phyloP scores from a whole-genome alignment of 176 grass and related monocot genomes.

The Aegilops bicornis region DNA sequence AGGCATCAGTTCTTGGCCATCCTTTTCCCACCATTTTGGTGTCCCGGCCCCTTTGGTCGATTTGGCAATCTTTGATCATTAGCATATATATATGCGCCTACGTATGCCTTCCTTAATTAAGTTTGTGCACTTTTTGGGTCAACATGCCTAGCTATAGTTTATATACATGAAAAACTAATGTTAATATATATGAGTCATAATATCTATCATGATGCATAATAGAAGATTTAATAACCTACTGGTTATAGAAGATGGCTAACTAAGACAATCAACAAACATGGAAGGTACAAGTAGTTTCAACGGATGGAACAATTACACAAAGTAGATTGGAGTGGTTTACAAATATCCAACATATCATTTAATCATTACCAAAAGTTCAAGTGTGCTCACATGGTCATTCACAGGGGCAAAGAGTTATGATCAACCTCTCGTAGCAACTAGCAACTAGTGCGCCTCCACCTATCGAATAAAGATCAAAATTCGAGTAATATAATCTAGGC shows the following conservation, averaged over 20 bases:
- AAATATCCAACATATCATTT: not conserved
- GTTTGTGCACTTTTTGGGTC: not conserved
- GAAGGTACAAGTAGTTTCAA: not conserved
- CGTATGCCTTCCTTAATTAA: not conserved
- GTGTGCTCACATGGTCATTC: not conserved
- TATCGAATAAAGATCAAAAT: not conserved
- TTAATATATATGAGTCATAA: not conserved
- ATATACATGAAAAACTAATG: not conserved
- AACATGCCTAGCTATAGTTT: not conserved
- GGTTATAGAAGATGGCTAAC: not conserved
- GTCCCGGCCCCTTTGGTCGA: constrained; percentile 21
- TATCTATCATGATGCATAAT: not conserved
- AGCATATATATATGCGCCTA: constrained; percentile 42
- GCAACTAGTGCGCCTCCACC: not conserved
- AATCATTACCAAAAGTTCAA: not conserved
- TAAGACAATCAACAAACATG: not conserved
- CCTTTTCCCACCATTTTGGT: constrained; percentile 23
- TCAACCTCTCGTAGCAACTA: not conserved
- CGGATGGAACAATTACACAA: not conserved
- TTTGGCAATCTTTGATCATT: constrained; percentile 35
- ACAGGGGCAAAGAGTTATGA: not conserved
- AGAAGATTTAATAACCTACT: not conserved
- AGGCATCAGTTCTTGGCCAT: constrained; percentile 39
- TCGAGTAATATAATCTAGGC: not conserved
- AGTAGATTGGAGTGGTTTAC: not conserved